Percentiles rank a stretch among this genome's conserved stretches.
These are phyloP conservation scores for Diddensiella santjacobensis DNA, from an alignment of 805 yeast species.

Conservation along the genomic window DNA sequence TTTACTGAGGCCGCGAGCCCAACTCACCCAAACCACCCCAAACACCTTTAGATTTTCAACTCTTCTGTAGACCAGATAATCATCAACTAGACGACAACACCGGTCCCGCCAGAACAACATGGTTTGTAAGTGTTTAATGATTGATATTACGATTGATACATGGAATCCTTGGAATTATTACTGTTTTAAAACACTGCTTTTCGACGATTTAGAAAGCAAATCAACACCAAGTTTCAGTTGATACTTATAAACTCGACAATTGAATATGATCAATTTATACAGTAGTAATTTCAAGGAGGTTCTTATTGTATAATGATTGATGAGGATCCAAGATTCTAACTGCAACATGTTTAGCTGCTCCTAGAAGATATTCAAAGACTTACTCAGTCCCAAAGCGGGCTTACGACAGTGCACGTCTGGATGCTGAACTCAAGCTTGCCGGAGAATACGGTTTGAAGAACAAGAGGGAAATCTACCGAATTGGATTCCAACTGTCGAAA, in stretches of 20 bases:
- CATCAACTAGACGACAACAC: constrained; percentile 3
- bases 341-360: constrained; percentile 96
- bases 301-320: too few relatives aligned
- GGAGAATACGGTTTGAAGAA: constrained; percentile 99
- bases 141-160: too few relatives aligned
- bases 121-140: constrained; percentile 6
- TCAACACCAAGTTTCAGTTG: too few relatives aligned
- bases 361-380: constrained; percentile 99
- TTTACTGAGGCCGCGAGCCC: constrained; percentile 1
- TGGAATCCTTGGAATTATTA: too few relatives aligned
- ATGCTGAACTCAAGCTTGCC: constrained; percentile 97
- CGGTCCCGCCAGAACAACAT: constrained; percentile 9
- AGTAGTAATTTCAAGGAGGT: too few relatives aligned
- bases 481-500: constrained; percentile 98
- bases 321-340: too few relatives aligned
- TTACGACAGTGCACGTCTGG: constrained; percentile 99
- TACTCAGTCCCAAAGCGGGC: constrained; percentile 99
- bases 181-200: too few relatives aligned
- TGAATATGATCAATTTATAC: too few relatives aligned
- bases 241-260: too few relatives aligned
- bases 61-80: constrained; percentile 5
- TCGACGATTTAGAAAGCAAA: too few relatives aligned
- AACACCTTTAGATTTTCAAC: constrained; percentile 8
- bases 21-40: constrained; percentile 3
- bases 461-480: constrained; percentile 99